Evolutionary conservation across 805 yeast genomes (phyloP), one percentile per base, ranked within the genome.

Genomic region (Pichia cabralensis): DNA sequence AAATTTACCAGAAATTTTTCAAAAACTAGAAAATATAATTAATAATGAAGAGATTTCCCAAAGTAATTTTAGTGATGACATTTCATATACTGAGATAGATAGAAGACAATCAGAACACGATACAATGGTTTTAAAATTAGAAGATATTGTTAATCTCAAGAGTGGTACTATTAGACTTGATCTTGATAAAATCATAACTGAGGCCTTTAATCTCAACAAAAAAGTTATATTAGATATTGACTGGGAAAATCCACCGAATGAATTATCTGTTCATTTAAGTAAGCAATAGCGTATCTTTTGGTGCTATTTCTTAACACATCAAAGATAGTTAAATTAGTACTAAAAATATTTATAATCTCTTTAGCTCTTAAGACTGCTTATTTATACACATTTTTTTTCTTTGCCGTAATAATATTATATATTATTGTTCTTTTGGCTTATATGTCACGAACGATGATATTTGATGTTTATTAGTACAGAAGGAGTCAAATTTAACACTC

Each of bases 381-480:
- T n/a, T n/a, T n/a, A n/a, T n/a, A n/a, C n/a, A n/a, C n/a, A n/a
- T n/a, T n/a, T n/a, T n/a, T n/a, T n/a, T n/a, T n/a, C n/a, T n/a
- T n/a, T n/a, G n/a, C n/a, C n/a, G n/a, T n/a, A n/a, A n/a, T n/a
- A n/a, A n/a, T n/a, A n/a, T n/a, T n/a, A n/a, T n/a, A n/a, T n/a
- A n/a, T n/a, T 24, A 35, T 30, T 33, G 45, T 3, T 47, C 46
- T 21, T 32, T 34, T 14, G 64, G 40, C 33, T 62, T 67, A 51
- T 78, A 77, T 31, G 73, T 72, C 3, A 86, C 96, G 31, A 70
- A 56, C 0, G 94, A 76, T 10, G 80, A 84, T 11, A 86, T 76
- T 33, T 70, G 67, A 53, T 83, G 94, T 19, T 70, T 63, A 32
- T 64, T 66, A 0, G 95, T 85, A 19, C 67, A 58, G 50, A 86